Evolutionary conservation across 371 early-diverging fungal genomes (phyloP), one percentile per base, ranked within the genome.

Genomic region (Enterocytospora artemiae): DNA sequence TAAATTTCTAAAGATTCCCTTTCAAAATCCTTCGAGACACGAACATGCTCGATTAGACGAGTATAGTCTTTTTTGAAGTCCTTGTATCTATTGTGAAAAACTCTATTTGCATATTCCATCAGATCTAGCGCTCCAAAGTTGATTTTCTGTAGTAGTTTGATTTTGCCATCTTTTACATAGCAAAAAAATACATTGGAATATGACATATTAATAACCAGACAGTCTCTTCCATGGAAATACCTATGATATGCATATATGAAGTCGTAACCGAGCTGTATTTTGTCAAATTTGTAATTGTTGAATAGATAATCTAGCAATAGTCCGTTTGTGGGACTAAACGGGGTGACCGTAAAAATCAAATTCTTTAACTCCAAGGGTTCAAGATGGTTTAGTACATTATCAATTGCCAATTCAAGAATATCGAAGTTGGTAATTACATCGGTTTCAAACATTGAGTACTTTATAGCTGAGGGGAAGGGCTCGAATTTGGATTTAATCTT

Each of bases 361-460:
- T 64, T 67, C 7, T 52, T 52, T 4, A 59, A 28, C 30, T 54
- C 37, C 28, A 69, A 52, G 20, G 33, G 55, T 25, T 65, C 37
- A 45, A 79, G 25, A 57, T 76, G 65, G 36, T 59, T 49, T 9
- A 79, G 45, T 36, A 75, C 49, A 32, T 57, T 36, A 45, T 75
- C 58, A 39, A 79, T 54, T 30, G 70, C 74, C 14, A 59, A 34
- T 62, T 75, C 73, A 25, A 76, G 50, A 22, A 67, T 59, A 9
- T 77, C 74, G 49, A 69, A 76, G 43, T 76, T 74, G 9, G 63
- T 53, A 16, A 77, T 60, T 37, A 75, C 67, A 44, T 74, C 69
- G 14, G 71, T 69, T 54, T 74, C 71, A 73, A 72, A 79, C 75
- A 77, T 77, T 5, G 46, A 61, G 28, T 70, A 74, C 1, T 59